Evolutionary conservation across 768 basidiomycete species (phyloP).

Genomic region (Collybia nuda): DNA sequence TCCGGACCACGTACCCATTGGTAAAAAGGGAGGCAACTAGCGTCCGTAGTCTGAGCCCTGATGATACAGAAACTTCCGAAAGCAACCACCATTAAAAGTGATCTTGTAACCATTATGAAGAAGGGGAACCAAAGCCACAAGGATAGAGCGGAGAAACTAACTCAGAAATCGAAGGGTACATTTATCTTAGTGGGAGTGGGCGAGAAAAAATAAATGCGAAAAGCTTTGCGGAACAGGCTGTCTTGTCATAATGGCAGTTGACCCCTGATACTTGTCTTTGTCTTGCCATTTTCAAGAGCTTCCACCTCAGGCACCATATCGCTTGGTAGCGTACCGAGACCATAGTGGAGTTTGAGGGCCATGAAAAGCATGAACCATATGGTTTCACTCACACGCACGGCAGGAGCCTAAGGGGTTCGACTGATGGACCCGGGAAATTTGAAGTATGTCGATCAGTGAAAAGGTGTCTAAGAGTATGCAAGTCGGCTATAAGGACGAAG

Average conservation of each 20-base stretch:
- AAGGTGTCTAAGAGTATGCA: background rate
- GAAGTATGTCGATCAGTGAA: constrained; percentile 4
- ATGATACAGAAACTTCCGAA: background rate
- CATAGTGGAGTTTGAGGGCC: constrained; percentile 1
- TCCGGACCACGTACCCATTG: constrained; percentile 31
- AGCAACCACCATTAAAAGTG: constrained; percentile 14
- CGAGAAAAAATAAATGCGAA: constrained; percentile 12
- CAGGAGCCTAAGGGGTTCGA: constrained; percentile 9
- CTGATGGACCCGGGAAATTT: constrained; percentile 7
- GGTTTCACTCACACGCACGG: constrained; percentile 12
- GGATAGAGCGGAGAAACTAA: too few relatives aligned
- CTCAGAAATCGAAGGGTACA: background rate
- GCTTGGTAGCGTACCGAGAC: constrained; percentile 15
- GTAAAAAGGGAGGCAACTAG: constrained; percentile 39
- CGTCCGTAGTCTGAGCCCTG: constrained; percentile 34
- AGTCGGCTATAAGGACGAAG: background rate
- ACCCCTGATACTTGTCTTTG: constrained; percentile 20
- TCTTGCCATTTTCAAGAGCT: constrained; percentile 16
- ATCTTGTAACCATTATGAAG: constrained; percentile 19
- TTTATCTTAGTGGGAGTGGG: constrained; percentile 5
- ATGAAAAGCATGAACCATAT: constrained; percentile 4
- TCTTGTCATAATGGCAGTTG: constrained; percentile 26
- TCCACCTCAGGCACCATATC: constrained; percentile 8
- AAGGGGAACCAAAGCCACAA: background rate
- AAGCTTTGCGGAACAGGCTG: constrained; percentile 16